Percentiles rank a stretch among this genome's conserved stretches.
Conservation (phyloP, 805 yeast genomes). For the Pichia phayaonensis region DNA sequence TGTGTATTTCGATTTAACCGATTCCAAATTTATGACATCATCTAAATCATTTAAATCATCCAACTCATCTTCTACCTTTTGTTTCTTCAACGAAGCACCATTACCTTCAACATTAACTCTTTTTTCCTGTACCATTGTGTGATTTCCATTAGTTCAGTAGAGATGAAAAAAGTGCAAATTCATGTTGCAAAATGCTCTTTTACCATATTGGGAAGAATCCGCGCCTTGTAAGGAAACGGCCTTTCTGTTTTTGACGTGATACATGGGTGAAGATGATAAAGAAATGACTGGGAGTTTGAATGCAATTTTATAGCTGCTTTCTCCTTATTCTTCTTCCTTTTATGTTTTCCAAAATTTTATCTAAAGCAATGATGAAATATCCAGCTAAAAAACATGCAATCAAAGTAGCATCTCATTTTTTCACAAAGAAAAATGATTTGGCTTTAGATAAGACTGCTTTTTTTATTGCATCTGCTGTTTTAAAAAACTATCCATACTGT, state of each 20-base stretch:
- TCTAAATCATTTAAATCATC: slow-evolving; percentile 7
- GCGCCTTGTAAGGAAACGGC: not conserved
- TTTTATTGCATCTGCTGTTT: slow-evolving; percentile 54
- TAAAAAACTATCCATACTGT: slow-evolving; percentile 60
- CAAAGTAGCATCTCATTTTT: slow-evolving; percentile 34
- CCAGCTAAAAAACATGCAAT: slow-evolving; percentile 78
- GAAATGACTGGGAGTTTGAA: not conserved
- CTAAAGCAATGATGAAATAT: slow-evolving; percentile 41
- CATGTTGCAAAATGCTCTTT: not conserved
- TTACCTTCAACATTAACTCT: not conserved
- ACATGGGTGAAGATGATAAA: not conserved
- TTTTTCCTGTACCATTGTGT: not conserved
- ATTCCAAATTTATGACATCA: not conserved
- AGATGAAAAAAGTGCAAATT: not conserved
- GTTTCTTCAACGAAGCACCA: not conserved
- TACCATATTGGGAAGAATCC: not conserved
- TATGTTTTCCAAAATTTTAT: not conserved
- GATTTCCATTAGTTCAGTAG: not conserved
- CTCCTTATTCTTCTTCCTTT: too few relatives aligned
- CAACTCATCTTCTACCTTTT: slow-evolving; percentile 3
- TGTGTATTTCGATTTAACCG: not conserved
- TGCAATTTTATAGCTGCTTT: too few relatives aligned
- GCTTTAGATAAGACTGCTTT: slow-evolving; percentile 26
- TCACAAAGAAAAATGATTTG: slow-evolving; percentile 13
- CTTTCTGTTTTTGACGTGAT: not conserved